Percentiles rank a stretch among this genome's conserved stretches.
Evolutionary conservation across 257 asterid species (phyloP).

Genomic region (Petunia axillaris): DNA sequence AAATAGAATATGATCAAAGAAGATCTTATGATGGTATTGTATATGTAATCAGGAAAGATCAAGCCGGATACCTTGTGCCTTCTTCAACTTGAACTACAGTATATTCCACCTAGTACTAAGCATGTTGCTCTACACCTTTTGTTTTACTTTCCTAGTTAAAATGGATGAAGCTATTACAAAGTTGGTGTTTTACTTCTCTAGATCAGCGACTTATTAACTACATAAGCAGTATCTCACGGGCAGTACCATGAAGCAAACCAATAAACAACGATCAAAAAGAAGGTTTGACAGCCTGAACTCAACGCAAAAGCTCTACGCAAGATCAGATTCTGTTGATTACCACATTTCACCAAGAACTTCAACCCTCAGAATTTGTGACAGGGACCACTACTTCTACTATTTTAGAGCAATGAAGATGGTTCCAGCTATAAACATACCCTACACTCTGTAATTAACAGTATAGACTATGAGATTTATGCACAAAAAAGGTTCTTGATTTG

Average conservation of each 20-base stretch:
- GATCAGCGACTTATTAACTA: neutral
- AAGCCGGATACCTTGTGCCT: neutral
- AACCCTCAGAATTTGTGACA: neutral
- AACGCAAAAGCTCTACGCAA: neutral
- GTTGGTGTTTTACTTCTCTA: neutral
- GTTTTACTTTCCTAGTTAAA: neutral
- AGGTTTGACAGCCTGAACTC: neutral
- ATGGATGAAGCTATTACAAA: neutral
- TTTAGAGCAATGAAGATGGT: neutral
- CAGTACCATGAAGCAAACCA: neutral
- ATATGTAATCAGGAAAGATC: neutral
- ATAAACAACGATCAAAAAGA: neutral
- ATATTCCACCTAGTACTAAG: neutral
- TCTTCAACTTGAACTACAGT: neutral
- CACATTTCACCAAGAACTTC: conserved; percentile 12
- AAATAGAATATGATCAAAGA: conserved; percentile 6
- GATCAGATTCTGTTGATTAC: neutral
- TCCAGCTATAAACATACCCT: neutral
- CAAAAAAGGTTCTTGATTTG: neutral
- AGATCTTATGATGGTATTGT: neutral
- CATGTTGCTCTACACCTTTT: neutral
- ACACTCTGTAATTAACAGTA: neutral
- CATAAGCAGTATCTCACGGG: conserved; percentile 4
- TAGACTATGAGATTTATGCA: neutral
- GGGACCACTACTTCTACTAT: neutral